Percentiles rank a stretch among this genome's conserved stretches.
These are phyloP conservation scores for Hypoxylon sp. DNA, from an alignment of 2,329 filamentous ascomycete species.

Conservation along the genomic window DNA sequence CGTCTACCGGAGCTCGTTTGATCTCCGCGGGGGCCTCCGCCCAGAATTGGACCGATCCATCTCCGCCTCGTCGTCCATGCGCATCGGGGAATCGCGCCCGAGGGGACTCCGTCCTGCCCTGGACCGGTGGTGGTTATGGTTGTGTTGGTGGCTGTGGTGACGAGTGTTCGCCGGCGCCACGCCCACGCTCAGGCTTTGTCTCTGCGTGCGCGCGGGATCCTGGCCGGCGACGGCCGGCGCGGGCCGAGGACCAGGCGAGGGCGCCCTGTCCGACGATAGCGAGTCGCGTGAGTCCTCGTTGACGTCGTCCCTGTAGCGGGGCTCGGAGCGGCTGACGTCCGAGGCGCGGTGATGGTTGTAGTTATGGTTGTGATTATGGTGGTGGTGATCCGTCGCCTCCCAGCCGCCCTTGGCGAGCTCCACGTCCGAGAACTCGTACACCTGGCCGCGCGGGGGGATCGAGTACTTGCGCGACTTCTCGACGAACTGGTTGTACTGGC, in stretches of 20 bases:
- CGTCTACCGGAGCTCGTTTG: constrained; percentile 14
- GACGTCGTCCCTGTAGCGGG: constrained; percentile 34
- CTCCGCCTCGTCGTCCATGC: constrained; percentile 43
- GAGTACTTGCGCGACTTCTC: constrained; percentile 46
- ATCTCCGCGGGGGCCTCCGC: constrained; percentile 3
- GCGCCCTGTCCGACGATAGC: constrained; percentile 24
- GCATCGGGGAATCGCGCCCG: constrained; percentile 47
- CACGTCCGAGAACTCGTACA: constrained; percentile 59
- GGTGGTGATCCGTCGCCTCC: constrained; percentile 51
- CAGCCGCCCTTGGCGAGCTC: constrained; percentile 53
- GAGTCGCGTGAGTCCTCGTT: constrained; percentile 35
- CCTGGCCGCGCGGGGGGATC: constrained; percentile 52
- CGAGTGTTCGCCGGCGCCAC: constrained; percentile 37
- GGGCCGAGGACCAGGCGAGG: constrained; percentile 28
- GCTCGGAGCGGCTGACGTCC: constrained; percentile 32
- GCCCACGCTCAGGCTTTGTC: constrained; percentile 33
- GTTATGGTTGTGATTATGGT: too few relatives aligned
- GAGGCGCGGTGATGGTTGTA: too few relatives aligned
- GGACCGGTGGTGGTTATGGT: constrained; percentile 37
- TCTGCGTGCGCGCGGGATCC: constrained; percentile 24
- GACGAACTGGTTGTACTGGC: constrained; percentile 51
- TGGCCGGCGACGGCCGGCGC: constrained; percentile 13
- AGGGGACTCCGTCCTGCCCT: constrained; percentile 51
- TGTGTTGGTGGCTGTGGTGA: too few relatives aligned
- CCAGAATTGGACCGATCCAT: constrained; percentile 37